Evolutionary conservation across 1,139 yeast species (phyloP).

Genomic region (Waltiozyma solani): DNA sequence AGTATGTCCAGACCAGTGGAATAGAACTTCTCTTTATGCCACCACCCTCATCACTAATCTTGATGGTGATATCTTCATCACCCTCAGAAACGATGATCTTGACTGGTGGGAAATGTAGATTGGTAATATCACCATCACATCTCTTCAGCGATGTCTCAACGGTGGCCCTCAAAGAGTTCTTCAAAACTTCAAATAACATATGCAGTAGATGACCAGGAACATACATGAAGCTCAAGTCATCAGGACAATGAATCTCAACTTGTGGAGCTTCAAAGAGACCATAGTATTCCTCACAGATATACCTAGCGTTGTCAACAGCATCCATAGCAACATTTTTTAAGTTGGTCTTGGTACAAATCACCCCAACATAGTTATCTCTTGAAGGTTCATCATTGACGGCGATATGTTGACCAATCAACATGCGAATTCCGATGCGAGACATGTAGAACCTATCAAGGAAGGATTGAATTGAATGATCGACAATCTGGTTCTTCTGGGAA

Average conservation of each 20-base stretch:
- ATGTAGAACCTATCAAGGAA: constrained; percentile 77
- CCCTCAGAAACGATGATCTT: constrained; percentile 90
- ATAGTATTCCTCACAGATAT: constrained; percentile 81
- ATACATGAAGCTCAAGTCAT: constrained; percentile 53
- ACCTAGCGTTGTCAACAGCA: constrained; percentile 80
- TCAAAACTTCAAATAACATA: constrained; percentile 78
- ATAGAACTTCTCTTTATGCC: constrained; percentile 82
- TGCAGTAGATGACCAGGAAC: constrained; percentile 88
- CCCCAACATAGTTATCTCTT: constrained; percentile 65
- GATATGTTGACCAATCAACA: constrained; percentile 84
- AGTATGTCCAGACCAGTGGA: constrained; percentile 84
- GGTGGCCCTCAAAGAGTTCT: constrained; percentile 77
- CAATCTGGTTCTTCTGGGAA: constrained; percentile 32
- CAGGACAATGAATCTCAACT: constrained; percentile 56
- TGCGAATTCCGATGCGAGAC: constrained; percentile 81
- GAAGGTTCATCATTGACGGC: constrained; percentile 64
- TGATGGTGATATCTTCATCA: constrained; percentile 84
- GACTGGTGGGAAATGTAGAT: constrained; percentile 70
- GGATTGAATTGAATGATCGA: constrained; percentile 62
- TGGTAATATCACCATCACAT: constrained; percentile 48
- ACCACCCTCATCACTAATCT: constrained; percentile 90
- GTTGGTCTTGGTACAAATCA: constrained; percentile 73
- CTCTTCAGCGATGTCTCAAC: constrained; percentile 48
- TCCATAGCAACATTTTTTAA: constrained; percentile 73
- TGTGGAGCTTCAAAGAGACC: constrained; percentile 77